Evolutionary conservation across 495 filamentous ascomycete species (phyloP).

Genomic region (Trichoderma virens): DNA sequence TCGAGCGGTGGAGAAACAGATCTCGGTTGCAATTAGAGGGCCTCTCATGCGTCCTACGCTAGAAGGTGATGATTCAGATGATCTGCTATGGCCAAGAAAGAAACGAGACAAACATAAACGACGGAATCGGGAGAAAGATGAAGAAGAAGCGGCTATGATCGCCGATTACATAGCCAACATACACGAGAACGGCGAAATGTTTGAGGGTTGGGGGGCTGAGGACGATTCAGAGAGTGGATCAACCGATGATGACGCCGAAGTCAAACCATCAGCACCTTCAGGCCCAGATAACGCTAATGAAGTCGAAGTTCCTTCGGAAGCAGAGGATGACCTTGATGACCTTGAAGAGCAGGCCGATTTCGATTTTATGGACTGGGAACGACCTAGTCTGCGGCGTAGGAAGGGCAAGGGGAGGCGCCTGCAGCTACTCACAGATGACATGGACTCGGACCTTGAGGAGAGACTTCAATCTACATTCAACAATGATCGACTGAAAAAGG

Average conservation of each 20-base stretch:
- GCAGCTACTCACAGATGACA: constrained; percentile 45
- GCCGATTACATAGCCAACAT: constrained; percentile 78
- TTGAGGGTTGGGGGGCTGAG: neutral
- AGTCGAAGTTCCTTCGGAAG: constrained; percentile 12
- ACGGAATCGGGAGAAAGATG: constrained; percentile 10
- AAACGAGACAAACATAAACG: neutral
- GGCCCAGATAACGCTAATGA: constrained; percentile 7
- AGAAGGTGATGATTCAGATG: constrained; percentile 11
- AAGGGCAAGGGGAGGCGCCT: constrained; percentile 48
- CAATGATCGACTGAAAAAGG: constrained; percentile 78
- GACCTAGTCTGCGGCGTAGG: constrained; percentile 48
- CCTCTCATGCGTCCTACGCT: neutral
- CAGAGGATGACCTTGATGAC: neutral
- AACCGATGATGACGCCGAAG: neutral
- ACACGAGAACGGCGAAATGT: constrained; percentile 28
- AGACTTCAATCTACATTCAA: constrained; percentile 56
- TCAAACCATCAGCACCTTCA: neutral
- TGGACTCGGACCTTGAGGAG: constrained; percentile 67
- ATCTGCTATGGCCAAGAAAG: neutral
- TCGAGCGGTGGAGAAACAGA: constrained; percentile 19
- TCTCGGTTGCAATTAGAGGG: constrained; percentile 11
- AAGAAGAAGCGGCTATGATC: constrained; percentile 46
- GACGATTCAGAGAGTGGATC: neutral
- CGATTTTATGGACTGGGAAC: constrained; percentile 75
- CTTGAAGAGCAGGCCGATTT: constrained; percentile 44